Conservation (phyloP, 1,284 basidiomycete species). For the Naganishia sp. region DNA sequence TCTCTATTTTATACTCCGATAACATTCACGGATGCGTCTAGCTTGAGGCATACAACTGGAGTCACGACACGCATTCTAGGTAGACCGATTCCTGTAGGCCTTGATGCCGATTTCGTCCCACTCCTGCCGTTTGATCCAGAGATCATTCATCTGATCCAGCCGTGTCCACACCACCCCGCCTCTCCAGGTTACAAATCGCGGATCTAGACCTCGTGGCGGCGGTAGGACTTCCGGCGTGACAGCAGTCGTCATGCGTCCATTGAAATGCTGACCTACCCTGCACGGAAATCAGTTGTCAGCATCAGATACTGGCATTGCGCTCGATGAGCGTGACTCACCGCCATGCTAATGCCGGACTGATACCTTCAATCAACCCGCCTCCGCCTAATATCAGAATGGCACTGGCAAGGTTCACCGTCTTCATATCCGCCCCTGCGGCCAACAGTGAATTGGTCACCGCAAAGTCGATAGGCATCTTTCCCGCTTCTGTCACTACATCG, state of each 20-base stretch:
- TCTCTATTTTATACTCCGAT: no score
- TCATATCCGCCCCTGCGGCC: conserved; percentile 80
- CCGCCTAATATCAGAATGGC: conserved; percentile 85
- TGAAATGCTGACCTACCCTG: conserved; percentile 8
- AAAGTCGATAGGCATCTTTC: conserved; percentile 87
- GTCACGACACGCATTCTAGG: no score
- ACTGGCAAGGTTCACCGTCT: conserved; percentile 83
- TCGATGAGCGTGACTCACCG: conserved; percentile 40
- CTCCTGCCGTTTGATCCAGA: conserved; percentile 84
- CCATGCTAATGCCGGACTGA: conserved; percentile 48
- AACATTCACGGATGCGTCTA: no score
- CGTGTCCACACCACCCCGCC: conserved; percentile 90
- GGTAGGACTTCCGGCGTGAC: conserved; percentile 74
- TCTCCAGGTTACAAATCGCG: conserved; percentile 88
- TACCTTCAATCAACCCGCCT: conserved; percentile 61
- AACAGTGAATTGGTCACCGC: conserved; percentile 90
- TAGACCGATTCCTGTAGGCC: conserved; percentile 55
- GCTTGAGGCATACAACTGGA: no score
- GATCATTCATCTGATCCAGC: conserved; percentile 82
- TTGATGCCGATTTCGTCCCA: conserved; percentile 66
- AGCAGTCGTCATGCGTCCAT: conserved; percentile 17
- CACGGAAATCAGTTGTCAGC: neutral
- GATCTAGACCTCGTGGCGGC: conserved; percentile 89
- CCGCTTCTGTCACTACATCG: conserved; percentile 79
- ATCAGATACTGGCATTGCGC: neutral